Conservation (phyloP, 208 protist species). For the Leishmania gerbilli region DNA sequence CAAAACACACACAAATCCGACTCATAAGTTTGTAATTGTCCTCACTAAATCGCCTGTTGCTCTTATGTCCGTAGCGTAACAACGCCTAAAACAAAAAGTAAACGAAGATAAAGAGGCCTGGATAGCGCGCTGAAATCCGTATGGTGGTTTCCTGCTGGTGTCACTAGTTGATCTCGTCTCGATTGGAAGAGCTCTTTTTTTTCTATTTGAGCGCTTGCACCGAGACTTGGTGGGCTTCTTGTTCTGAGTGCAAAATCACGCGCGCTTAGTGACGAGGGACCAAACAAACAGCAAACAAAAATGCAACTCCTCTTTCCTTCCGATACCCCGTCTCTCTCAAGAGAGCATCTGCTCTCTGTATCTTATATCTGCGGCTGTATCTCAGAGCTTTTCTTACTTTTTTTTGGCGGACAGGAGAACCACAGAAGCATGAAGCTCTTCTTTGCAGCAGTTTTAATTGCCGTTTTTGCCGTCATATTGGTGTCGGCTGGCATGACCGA, state of each 20-base stretch:
- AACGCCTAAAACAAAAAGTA: conserved; percentile 10
- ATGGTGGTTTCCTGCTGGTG: background rate
- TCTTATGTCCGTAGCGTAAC: background rate
- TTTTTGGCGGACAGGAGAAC: background rate
- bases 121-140: background rate
- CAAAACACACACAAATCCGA: background rate
- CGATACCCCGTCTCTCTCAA: background rate
- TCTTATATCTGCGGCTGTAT: background rate
- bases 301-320: background rate
- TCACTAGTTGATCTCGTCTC: background rate
- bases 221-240: background rate
- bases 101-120: background rate
- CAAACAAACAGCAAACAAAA: background rate
- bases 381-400: background rate
- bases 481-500: conserved; percentile 41
- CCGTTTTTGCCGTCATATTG: conserved; percentile 22
- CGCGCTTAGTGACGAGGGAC: background rate
- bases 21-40: background rate
- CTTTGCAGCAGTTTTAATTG: conserved; percentile 10
- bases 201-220: background rate
- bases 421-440: conserved; percentile 12
- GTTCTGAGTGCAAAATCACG: background rate
- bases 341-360: background rate
- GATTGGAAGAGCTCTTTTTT: conserved; percentile 10
- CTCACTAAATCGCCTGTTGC: background rate